A percentile compares a stretch with the other conserved stretches of the same genome.
phyloP scores from a whole-genome alignment of 805 yeast species.

The Vanderwaltozyma yarrowii region DNA sequence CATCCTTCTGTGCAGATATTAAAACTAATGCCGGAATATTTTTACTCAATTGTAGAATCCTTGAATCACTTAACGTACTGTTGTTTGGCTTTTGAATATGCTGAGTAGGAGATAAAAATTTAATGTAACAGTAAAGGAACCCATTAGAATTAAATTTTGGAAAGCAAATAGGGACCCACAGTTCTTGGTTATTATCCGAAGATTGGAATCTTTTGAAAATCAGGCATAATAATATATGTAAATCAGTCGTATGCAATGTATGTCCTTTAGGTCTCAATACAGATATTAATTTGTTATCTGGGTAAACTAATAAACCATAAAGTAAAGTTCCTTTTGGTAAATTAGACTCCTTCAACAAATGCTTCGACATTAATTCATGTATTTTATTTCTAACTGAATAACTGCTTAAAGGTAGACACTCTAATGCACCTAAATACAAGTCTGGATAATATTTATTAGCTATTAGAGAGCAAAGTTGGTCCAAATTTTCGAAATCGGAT shows the following conservation, averaged over 20 bases:
- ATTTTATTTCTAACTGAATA: conserved; percentile 47
- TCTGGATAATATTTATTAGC: conserved; percentile 45
- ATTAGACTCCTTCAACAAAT: conserved; percentile 15
- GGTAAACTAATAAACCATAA: conserved; percentile 63
- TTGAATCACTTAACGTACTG: no score
- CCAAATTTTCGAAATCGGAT: conserved; percentile 63
- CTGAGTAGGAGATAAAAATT: no score
- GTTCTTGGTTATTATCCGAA: conserved; percentile 44
- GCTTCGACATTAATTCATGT: conserved; percentile 18
- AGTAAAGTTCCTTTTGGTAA: conserved; percentile 44
- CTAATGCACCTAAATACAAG: conserved; percentile 53
- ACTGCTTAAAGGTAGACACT: conserved; percentile 49
- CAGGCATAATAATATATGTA: conserved; percentile 63
- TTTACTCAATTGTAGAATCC: neutral
- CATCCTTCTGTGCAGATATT: conserved; percentile 53
- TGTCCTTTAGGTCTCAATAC: conserved; percentile 71
- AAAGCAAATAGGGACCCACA: conserved; percentile 90
- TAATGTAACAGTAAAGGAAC: conserved; percentile 72
- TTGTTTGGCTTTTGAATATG: no score
- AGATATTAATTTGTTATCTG: conserved; percentile 54
- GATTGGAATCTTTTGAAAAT: conserved; percentile 39
- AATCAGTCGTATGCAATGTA: conserved; percentile 69
- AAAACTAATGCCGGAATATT: conserved; percentile 34
- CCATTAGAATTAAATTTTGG: conserved; percentile 87
- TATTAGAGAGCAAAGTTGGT: conserved; percentile 48